A percentile compares a stretch with the other conserved stretches of the same genome.
Conservation (phyloP, 768 basidiomycete genomes). For the Naganishia antarctica region DNA sequence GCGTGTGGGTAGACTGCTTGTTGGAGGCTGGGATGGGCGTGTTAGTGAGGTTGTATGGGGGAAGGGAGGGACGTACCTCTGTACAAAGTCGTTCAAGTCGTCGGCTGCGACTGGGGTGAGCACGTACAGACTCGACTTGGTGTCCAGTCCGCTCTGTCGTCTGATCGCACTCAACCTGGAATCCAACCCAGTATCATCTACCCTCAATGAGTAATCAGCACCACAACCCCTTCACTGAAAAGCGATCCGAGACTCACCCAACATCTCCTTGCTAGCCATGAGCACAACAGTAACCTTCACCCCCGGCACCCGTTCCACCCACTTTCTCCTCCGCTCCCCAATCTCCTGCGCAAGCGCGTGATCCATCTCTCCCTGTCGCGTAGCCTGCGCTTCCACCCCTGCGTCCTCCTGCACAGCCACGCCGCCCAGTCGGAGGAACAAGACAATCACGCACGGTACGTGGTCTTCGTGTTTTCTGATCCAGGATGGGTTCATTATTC, state of each 20-base stretch:
- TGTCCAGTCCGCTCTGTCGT: constrained; percentile 79
- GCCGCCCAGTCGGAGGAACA: constrained; percentile 67
- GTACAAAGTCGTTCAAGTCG: constrained; percentile 83
- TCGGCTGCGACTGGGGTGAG: constrained; percentile 81
- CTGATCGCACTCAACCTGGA: constrained; percentile 77
- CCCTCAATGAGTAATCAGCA: not conserved
- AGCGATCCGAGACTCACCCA: constrained; percentile 58
- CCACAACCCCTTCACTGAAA: not conserved
- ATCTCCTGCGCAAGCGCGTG: constrained; percentile 74
- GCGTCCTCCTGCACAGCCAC: constrained; percentile 9
- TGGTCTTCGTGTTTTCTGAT: constrained; percentile 89
- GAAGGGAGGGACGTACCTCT: constrained; percentile 56
- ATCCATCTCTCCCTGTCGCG: constrained; percentile 59
- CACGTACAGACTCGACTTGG: constrained; percentile 87
- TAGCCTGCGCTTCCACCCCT: constrained; percentile 44
- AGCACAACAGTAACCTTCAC: constrained; percentile 93
- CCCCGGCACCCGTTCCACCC: constrained; percentile 71
- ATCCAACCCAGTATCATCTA: constrained; percentile 83
- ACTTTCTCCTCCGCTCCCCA: constrained; percentile 68
- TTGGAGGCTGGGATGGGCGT: constrained; percentile 60
- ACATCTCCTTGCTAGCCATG: constrained; percentile 76
- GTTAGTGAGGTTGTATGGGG: not conserved
- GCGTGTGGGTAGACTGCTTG: constrained; percentile 83
- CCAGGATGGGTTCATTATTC: constrained; percentile 96
- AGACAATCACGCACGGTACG: constrained; percentile 85